These are phyloP conservation scores for Mycocentrospora acerina DNA, from an alignment of 2,329 filamentous ascomycete species.

Conservation along the genomic window DNA sequence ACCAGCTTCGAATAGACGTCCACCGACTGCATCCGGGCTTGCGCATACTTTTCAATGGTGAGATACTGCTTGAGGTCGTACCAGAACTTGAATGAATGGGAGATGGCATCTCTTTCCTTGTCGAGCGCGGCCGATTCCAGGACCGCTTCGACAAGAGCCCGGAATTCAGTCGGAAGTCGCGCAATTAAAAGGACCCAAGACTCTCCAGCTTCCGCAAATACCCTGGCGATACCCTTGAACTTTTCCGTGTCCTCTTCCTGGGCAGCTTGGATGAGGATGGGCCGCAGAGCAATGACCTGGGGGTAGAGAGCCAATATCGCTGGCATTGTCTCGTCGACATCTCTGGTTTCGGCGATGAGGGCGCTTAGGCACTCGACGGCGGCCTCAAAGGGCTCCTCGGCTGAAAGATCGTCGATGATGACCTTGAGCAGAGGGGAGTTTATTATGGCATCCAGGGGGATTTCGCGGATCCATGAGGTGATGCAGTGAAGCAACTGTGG, in stretches of 20 bases:
- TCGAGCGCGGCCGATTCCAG: constrained; percentile 90
- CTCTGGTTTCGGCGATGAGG: constrained; percentile 86
- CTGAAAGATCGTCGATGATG: constrained; percentile 74
- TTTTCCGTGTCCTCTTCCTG: constrained; percentile 81
- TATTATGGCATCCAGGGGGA: constrained; percentile 79
- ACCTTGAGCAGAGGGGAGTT: constrained; percentile 81
- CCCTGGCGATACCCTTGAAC: constrained; percentile 83
- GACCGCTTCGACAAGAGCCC: constrained; percentile 81
- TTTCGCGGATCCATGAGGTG: constrained; percentile 93
- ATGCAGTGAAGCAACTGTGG: constrained; percentile 93
- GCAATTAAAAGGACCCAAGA: constrained; percentile 93
- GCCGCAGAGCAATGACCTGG: constrained; percentile 71
- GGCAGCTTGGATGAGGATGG: constrained; percentile 73
- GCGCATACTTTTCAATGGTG: constrained; percentile 83
- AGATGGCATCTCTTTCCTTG: constrained; percentile 85
- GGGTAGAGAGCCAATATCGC: constrained; percentile 83
- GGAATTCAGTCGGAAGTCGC: constrained; percentile 77
- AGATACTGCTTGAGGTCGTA: constrained; percentile 97
- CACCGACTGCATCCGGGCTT: constrained; percentile 73
- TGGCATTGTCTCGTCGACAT: constrained; percentile 85
- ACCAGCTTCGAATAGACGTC: constrained; percentile 88
- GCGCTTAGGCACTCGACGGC: constrained; percentile 91
- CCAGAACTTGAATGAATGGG: constrained; percentile 96
- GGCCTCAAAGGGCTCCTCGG: constrained; percentile 77
- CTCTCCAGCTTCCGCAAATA: constrained; percentile 91